These are phyloP conservation scores for Ophiostoma montium DNA, from an alignment of 2,329 filamentous ascomycete genomes.

Conservation along the genomic window DNA sequence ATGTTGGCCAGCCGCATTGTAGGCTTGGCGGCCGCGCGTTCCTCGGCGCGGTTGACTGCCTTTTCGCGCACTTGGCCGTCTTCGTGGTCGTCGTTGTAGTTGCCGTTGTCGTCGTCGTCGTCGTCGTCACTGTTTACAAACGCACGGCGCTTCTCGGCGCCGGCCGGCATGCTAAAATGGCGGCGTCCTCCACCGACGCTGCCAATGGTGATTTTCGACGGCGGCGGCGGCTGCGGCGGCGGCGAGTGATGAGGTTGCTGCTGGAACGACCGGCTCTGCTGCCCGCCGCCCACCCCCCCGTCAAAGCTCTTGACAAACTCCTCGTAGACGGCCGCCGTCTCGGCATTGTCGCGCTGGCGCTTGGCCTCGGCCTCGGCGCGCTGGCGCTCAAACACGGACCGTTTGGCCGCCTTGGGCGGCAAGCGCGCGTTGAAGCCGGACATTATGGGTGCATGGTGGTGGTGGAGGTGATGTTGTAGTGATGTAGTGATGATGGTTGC, in stretches of 20 bases:
- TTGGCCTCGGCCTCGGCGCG: conserved; percentile 85
- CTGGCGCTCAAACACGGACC: conserved; percentile 78
- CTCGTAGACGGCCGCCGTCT: conserved; percentile 74
- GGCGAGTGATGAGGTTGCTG: conserved; percentile 13
- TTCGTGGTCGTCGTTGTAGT: not conserved
- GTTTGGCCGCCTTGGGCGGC: conserved; percentile 37
- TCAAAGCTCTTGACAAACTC: conserved; percentile 77
- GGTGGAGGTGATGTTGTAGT: no score
- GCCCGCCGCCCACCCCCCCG: conserved; percentile 33
- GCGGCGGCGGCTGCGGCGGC: conserved; percentile 6
- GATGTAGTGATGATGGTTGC: no score
- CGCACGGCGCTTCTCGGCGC: not conserved
- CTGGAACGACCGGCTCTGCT: conserved; percentile 17
- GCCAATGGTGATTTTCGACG: conserved; percentile 14
- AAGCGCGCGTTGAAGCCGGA: conserved; percentile 27
- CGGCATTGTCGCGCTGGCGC: conserved; percentile 66
- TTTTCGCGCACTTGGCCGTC: not conserved
- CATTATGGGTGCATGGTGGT: conserved; percentile 22
- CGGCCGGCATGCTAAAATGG: conserved; percentile 48
- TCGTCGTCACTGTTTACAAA: conserved; percentile 15
- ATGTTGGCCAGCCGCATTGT: conserved; percentile 47
- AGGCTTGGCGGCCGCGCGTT: conserved; percentile 46
- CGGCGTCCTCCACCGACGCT: conserved; percentile 40
- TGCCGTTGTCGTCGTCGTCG: conserved; percentile 17
- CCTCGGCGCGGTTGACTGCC: conserved; percentile 30